Base-by-base conservation (phyloP, 331 rosid species). In the Ulmus americana region DNA sequence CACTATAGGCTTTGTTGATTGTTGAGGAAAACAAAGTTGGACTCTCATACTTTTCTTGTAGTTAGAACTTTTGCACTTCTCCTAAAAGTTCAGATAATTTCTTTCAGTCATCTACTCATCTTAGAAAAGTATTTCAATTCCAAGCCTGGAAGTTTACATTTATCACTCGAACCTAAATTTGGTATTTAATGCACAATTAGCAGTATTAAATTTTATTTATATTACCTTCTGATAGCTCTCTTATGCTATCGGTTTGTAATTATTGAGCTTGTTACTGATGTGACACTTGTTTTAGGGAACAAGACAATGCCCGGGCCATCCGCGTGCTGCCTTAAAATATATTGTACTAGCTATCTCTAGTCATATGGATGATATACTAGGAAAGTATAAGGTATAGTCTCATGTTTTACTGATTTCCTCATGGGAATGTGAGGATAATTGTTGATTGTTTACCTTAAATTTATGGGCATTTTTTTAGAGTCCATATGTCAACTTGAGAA, bases 341-440 rank as follows among this genome's bases (percentile, higher is more conserved):
- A 76, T 88, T 61, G 76, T 91, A 79, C 95, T 91, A 72, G 95
- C 97, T 71, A 77, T 91, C 10, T 91, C 96, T 8, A 95, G 97
- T 76, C 91, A 88, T 61, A 80, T 88, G 83, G 97, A 91, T 70
- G 95, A 88, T 69, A 74, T 91, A 57, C 75, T 91, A 11, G 90
- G 92, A 50, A 88, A 83, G 80, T 91, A 86, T 64, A 91, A 91
- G 97, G 97, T 91, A 77, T 22, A 2, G 15, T 48, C 61, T 50
- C 39, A 12, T 55, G 13, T 53, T 69, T 61, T 64, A 2, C n/a
- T 18, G 15, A 50, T 73, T 65, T 38, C 35, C 6, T 8, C 16
- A 13, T 49, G 40, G 35, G n/a, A 22, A 4, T 5, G 44, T 22
- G 28, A 45, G 35, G 41, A 28, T 20, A 18, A 20, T 22, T 28